A percentile compares a stretch with the other conserved stretches of the same genome.
Evolutionary conservation across 345 rosid species (phyloP).

Genomic region (Luvunga scandens): DNA sequence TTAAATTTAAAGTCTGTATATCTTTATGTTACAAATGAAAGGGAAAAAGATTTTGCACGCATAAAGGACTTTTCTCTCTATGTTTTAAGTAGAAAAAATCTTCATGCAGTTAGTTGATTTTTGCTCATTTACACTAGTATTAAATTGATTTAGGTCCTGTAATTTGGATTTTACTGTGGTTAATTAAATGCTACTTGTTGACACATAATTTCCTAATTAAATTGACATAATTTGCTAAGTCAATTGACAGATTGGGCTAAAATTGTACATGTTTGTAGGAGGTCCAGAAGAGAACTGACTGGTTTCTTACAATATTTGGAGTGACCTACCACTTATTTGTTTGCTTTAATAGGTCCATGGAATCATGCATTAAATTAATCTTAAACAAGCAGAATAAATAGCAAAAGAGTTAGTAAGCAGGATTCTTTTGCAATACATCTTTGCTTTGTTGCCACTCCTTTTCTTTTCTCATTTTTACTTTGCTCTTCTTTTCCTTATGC

Average conservation of each 20-base stretch:
- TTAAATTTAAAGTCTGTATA: no score
- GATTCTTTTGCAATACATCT: neutral
- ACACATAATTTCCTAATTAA: no score
- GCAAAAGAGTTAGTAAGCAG: neutral
- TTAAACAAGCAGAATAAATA: neutral
- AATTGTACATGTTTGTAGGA: neutral
- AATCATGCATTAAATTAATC: neutral
- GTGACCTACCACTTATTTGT: neutral
- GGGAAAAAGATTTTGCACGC: neutral
- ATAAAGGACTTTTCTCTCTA: no score
- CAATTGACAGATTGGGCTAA: neutral
- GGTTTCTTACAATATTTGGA: neutral
- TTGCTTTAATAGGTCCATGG: neutral
- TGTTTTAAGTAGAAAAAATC: neutral
- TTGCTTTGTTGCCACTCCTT: neutral
- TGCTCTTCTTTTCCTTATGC: neutral
- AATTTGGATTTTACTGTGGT: neutral
- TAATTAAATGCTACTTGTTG: neutral
- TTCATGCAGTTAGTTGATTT: neutral
- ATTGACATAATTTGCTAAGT: neutral
- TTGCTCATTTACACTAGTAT: neutral
- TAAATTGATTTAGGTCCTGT: neutral
- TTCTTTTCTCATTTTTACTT: no score
- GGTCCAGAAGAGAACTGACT: neutral
- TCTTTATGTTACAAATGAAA: neutral